Evolutionary conservation across 2,329 filamentous ascomycete species (phyloP).

Genomic region (Cladophialophora psammophila): DNA sequence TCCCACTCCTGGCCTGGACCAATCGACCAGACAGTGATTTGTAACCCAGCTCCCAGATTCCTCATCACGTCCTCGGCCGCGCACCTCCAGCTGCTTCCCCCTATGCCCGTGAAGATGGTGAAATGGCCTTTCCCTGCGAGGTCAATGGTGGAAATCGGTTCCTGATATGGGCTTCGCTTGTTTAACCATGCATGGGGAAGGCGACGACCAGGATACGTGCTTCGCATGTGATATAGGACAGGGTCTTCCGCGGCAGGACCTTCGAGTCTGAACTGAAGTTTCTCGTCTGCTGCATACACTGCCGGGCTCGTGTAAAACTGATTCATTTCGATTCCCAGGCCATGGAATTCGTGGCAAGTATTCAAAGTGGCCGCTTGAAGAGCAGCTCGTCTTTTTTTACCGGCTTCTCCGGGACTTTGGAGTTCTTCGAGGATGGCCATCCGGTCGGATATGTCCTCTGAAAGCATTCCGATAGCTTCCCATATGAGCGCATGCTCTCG

Average conservation of each 20-base stretch:
- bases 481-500: too few relatives aligned
- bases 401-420: too few relatives aligned
- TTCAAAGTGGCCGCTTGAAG: too few relatives aligned
- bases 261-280: not conserved
- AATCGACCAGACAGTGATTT: conserved; percentile 60
- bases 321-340: conserved; percentile 66
- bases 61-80: conserved; percentile 54
- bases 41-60: conserved; percentile 54
- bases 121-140: conserved; percentile 64
- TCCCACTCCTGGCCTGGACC: conserved; percentile 66
- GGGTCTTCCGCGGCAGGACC: conserved; percentile 46
- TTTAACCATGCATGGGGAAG: conserved; percentile 70
- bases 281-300: conserved; percentile 55
- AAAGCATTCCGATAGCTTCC: too few relatives aligned
- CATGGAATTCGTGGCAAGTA: conserved; percentile 62
- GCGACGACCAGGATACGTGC: conserved; percentile 65
- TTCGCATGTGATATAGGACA: conserved; percentile 53
- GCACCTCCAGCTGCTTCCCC: conserved; percentile 59
- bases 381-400: too few relatives aligned
- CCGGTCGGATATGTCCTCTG: too few relatives aligned
- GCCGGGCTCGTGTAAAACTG: conserved; percentile 59
- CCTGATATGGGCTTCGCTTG: conserved; percentile 49
- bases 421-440: too few relatives aligned
- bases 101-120: conserved; percentile 61
- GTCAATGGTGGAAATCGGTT: conserved; percentile 65